Base-by-base conservation (phyloP, 2,329 filamentous ascomycete species). In the Trichoderma semiorbis region DNA sequence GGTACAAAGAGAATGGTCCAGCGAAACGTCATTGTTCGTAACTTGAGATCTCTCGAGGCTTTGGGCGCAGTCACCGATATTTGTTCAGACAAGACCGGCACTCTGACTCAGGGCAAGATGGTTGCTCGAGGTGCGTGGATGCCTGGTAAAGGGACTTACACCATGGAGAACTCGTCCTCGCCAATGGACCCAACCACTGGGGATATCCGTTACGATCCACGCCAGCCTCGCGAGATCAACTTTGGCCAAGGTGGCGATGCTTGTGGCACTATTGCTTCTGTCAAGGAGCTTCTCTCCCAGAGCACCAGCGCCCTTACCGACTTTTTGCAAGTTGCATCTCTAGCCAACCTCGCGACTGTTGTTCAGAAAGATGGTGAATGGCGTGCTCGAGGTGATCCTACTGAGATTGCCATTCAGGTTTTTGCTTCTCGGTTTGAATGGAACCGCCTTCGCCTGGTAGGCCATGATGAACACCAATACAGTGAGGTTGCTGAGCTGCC, bases 351-450 rank as follows among this genome's bases (percentile, higher is more conserved):
- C 1, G 53, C 53, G 14, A 28, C 24, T 39, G 86, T 92, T 5
- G 86, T 90, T 73, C 83, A 88, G 73, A 83, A 82, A 14, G 82
- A 88, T 14, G 80, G 78, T 16, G 81, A 85, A 68, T 92, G 90
- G 90, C 84, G 88, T 70, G 89, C 88, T 32, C 87, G 89, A 62
- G 91, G 90, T 55, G 90, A 92, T 74, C 89, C 90, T 0, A 81
- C 80, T 0, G 91, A 93, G 75, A 92, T 93, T 73, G 91, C 91
- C 2, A 91, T 93, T 60, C 91, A 93, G 75, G 91, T 93, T 0
- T 92, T 93, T 77, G 90, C 90, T 10, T 88, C 87, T 55, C 88
- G 91, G 14, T 93, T 93, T 78, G 83, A 88, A 70, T 89, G 88
- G 85, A 89, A 90, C 73, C 85, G 87, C 10, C 82, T 85, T 18